Evolutionary conservation across 2,329 filamentous ascomycete species (phyloP).

Genomic region (Pseudogymnoascus sp.): DNA sequence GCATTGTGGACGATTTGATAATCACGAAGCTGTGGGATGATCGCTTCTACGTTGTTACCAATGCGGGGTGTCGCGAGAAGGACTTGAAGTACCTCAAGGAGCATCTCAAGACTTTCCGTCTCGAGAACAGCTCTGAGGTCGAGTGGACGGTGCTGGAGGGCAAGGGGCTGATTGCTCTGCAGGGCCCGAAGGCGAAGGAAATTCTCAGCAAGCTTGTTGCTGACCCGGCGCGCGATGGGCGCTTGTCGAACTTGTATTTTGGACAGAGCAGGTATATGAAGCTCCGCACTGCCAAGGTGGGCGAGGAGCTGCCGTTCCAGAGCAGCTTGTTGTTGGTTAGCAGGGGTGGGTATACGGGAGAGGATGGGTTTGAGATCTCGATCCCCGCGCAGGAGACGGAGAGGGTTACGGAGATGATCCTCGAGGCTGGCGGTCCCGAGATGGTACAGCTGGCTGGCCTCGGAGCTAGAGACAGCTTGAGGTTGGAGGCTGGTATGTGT

Average conservation of each 20-base stretch:
- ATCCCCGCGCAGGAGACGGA: constrained; percentile 63
- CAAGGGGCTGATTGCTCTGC: constrained; percentile 78
- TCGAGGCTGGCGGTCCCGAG: constrained; percentile 48
- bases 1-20: constrained; percentile 92
- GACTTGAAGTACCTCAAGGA: constrained; percentile 70
- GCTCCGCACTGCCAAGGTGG: constrained; percentile 49
- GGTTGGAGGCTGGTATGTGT: constrained; percentile 96
- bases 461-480: constrained; percentile 83
- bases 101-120: constrained; percentile 57
- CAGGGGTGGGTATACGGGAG: constrained; percentile 90
- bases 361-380: constrained; percentile 96
- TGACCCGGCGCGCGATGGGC: constrained; percentile 37
- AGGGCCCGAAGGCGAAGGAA: constrained; percentile 71
- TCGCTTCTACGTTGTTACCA: constrained; percentile 88
- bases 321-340: constrained; percentile 63
- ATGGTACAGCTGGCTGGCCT: constrained; percentile 75
- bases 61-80: constrained; percentile 86
- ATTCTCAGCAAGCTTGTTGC: constrained; percentile 62
- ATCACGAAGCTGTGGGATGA: constrained; percentile 72
- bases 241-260: constrained; percentile 71
- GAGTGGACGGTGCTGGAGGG: constrained; percentile 65
- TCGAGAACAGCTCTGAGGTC: constrained; percentile 48
- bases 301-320: constrained; percentile 33
- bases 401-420: constrained; percentile 56
- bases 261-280: constrained; percentile 64